Evolutionary conservation across 345 rosid genomes (phyloP).

Genomic region (Erodium maritimum): DNA sequence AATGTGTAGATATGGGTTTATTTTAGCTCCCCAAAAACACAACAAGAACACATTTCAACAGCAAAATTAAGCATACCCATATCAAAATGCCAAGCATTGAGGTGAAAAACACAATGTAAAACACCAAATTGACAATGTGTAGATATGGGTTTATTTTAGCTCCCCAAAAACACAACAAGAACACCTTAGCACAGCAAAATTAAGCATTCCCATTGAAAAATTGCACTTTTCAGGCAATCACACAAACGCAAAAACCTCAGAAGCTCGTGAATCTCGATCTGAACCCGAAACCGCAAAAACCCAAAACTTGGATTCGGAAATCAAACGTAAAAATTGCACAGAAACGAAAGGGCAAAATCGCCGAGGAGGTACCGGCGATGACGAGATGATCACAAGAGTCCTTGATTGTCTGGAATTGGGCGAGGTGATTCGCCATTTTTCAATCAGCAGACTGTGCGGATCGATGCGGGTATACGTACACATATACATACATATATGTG

Average conservation of each 20-base stretch:
- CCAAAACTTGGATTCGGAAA: not conserved
- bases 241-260: not conserved
- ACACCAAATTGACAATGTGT: not conserved
- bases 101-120: not conserved
- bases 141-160: not conserved
- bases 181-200: not conserved
- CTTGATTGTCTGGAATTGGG: slow-evolving; percentile 87
- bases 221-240: not conserved
- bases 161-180: not conserved
- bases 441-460: slow-evolving; percentile 28
- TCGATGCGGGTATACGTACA: not conserved
- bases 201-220: not conserved
- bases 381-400: slow-evolving; percentile 62
- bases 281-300: not conserved
- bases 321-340: slow-evolving; percentile 3
- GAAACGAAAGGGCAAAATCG: not conserved
- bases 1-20: not conserved
- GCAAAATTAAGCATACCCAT: not conserved
- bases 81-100: not conserved
- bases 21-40: not conserved
- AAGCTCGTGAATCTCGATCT: slow-evolving; percentile 9
- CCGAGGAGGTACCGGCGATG: slow-evolving; percentile 50
- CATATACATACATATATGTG: not conserved
- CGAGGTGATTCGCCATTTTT: slow-evolving; percentile 76
- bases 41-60: not conserved